Percentiles rank a stretch among this genome's conserved stretches.
phyloP scores from a whole-genome alignment of 75 land plant species.

The Selaginella moellendorffii region DNA sequence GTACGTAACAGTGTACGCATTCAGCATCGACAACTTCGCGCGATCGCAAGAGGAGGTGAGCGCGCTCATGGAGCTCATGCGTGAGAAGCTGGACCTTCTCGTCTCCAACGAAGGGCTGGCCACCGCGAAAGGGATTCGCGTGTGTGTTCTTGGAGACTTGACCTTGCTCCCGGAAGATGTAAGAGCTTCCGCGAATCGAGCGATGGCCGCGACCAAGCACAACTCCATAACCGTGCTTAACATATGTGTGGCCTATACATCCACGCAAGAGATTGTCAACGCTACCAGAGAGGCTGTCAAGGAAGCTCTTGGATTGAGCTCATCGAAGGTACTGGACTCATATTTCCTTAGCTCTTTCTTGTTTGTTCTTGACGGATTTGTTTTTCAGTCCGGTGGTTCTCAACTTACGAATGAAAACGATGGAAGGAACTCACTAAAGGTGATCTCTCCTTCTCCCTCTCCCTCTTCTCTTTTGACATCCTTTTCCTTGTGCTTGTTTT shows the following conservation, averaged over 20 bases:
- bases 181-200: conserved; percentile 32
- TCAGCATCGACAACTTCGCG: conserved; percentile 62
- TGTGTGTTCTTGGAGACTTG: conserved; percentile 43
- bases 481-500: not conserved
- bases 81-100: conserved; percentile 34
- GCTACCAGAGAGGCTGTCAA: conserved; percentile 19
- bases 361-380: not conserved
- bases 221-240: conserved; percentile 30
- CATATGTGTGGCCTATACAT: conserved; percentile 51
- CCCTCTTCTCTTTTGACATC: not conserved
- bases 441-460: not conserved
- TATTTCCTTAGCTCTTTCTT: not conserved
- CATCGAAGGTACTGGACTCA: not conserved
- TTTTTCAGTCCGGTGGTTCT: not conserved
- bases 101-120: conserved; percentile 24
- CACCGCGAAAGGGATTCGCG: conserved; percentile 27
- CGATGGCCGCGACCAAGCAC: conserved; percentile 29
- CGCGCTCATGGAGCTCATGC: conserved; percentile 38
- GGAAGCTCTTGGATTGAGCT: not conserved
- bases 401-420: not conserved
- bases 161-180: conserved; percentile 29
- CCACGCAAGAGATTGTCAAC: conserved; percentile 47
- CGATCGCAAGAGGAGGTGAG: conserved; percentile 36
- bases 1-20: conserved; percentile 48
- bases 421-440: not conserved